Evolutionary conservation across 768 basidiomycete species (phyloP).

Genomic region (Rhodotorula babjevae): DNA sequence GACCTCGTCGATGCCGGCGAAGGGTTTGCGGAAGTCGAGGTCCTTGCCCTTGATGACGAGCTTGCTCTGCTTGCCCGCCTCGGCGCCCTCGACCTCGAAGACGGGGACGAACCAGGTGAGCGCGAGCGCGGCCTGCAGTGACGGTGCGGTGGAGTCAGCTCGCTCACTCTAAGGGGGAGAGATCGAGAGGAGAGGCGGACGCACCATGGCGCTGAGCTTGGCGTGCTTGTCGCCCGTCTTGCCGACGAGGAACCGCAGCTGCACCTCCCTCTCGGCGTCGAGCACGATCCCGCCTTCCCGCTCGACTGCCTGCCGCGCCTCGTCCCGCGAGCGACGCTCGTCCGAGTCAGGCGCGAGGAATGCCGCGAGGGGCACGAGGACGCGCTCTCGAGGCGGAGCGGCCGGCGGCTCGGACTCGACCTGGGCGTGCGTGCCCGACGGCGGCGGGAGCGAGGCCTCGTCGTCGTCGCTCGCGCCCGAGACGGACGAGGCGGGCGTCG

Average conservation of each 20-base stretch:
- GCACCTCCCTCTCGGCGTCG: slow-evolving; percentile 28
- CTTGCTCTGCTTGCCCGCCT: not conserved
- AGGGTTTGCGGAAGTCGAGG: slow-evolving; percentile 31
- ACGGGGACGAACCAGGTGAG: slow-evolving; percentile 32
- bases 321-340: not conserved
- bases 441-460: not conserved
- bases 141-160: no score
- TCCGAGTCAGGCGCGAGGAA: not conserved
- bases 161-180: no score
- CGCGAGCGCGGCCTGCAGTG: slow-evolving; percentile 26
- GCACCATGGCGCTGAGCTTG: slow-evolving; percentile 22
- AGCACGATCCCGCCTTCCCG: slow-evolving; percentile 24
- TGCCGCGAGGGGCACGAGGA: slow-evolving; percentile 5
- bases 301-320: not conserved
- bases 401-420: not conserved
- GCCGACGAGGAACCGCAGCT: slow-evolving; percentile 22
- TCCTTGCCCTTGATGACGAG: slow-evolving; percentile 12
- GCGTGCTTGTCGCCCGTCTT: slow-evolving; percentile 32
- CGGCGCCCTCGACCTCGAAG: slow-evolving; percentile 4
- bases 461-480: not conserved
- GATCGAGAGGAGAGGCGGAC: not conserved
- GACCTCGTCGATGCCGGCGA: slow-evolving; percentile 23
- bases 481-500: not conserved
- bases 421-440: not conserved
- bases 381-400: not conserved